Evolutionary conservation across 306 rosid species (phyloP), one percentile per base, ranked within the genome.

Genomic region (Macrotyloma uniflorum): DNA sequence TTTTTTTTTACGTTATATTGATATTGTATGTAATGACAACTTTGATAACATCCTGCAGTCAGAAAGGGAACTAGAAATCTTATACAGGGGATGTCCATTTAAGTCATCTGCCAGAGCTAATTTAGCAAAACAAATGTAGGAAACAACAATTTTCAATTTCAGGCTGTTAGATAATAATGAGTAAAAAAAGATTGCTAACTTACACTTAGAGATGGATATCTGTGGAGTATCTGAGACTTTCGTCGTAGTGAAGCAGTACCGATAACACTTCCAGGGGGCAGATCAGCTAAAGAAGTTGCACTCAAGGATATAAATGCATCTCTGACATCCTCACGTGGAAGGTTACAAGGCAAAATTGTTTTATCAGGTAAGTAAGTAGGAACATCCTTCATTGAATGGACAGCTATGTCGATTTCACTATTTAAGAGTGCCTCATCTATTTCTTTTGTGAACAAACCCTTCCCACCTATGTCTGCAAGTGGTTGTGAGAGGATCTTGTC

Each of bases 331-430:
- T 93, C 97, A 5, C 97, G 91, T 0, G 55, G 91, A 74, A 93
- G 97, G 69, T 93, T 93, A 80, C 97, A 93, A 0, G 97, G 97
- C 1, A 93, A 80, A 72, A 93, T 87, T 5, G 93, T 92, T 80
- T 87, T 75, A 16, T 89, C 90, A 0, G 97, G 96, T 59, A 93
- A 76, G 83, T 86, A 86, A 9, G 97, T 93, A 1, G 97, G 97
- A 9, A 93, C 97, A 19, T 93, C 98, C 80, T 93, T 93, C 98
- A 93, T 93, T 6, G 96, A 93, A 68, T 93, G 98, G 54, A 90
- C 96, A 23, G 96, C 96, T 72, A 93, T 93, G 78, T 93, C 96
- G n/a, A 93, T 72, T 4, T 88, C 96, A 33, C 91, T 75, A 40
- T 85, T 90, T 28, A 93, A 67, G 32, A 93, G 93, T 5, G 98